Conservation (phyloP, 192 early-diverging fungal species). For the Lunasporangiospora selenospora region DNA sequence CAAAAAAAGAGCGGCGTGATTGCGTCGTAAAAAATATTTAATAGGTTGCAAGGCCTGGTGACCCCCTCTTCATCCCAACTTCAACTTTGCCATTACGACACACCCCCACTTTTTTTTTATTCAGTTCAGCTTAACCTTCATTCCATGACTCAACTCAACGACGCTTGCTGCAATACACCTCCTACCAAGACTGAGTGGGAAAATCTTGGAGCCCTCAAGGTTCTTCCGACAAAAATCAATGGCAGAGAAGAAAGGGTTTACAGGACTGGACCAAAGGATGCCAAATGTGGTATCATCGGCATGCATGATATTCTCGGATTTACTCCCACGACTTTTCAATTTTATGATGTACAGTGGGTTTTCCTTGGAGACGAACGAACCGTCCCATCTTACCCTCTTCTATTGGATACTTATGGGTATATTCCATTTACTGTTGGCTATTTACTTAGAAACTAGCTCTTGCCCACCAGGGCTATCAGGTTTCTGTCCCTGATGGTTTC, state of each 20-base stretch:
- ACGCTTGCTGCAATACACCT: conserved; percentile 61
- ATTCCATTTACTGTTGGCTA: conserved; percentile 50
- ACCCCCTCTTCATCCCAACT: no score
- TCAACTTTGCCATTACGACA: no score
- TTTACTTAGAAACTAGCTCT: conserved; percentile 65
- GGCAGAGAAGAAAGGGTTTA: conserved; percentile 41
- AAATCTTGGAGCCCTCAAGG: conserved; percentile 41
- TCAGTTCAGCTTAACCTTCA: no score
- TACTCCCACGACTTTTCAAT: conserved; percentile 26
- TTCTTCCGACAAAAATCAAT: conserved; percentile 50
- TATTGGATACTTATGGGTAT: no score
- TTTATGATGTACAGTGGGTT: not conserved
- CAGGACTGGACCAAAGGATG: conserved; percentile 20
- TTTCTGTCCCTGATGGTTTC: conserved; percentile 69
- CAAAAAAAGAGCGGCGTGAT: no score
- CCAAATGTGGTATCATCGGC: conserved; percentile 61
- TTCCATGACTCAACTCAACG: not conserved
- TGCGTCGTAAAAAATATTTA: no score
- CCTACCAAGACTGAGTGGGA: conserved; percentile 55
- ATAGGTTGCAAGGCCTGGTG: no score
- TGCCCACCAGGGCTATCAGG: conserved; percentile 56
- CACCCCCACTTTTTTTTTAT: no score
- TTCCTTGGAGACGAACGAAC: not conserved
- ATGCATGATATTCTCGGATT: conserved; percentile 72
- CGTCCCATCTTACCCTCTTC: not conserved